Conservation (phyloP, 176 grass and related monocot genomes). For the Chloris gayana region DNA sequence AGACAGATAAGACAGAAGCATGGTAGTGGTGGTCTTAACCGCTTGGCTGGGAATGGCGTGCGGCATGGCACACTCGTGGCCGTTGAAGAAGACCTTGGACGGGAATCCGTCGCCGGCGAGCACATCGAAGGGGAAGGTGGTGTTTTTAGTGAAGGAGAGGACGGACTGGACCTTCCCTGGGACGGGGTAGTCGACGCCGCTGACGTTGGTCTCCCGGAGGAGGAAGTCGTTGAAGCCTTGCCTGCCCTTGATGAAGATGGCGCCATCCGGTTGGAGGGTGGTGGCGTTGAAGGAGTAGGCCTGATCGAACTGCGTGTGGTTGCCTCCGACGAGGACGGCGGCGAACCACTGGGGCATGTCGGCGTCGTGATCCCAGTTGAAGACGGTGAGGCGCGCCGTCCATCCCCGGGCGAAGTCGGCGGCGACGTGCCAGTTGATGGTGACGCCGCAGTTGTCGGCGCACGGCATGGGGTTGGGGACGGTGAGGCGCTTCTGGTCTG, state of each 20-base stretch:
- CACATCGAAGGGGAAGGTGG: no score
- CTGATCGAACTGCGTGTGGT: constrained; percentile 48
- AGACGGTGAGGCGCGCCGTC: constrained; percentile 71
- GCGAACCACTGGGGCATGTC: constrained; percentile 65
- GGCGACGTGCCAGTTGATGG: constrained; percentile 83
- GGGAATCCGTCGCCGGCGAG: constrained; percentile 66
- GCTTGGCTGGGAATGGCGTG: neutral
- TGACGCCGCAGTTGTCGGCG: constrained; percentile 69
- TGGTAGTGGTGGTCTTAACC: no score
- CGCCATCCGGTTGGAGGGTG: constrained; percentile 32
- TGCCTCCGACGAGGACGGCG: constrained; percentile 52
- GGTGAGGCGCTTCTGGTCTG: constrained; percentile 28
- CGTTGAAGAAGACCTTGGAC: constrained; percentile 77
- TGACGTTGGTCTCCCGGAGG: constrained; percentile 44
- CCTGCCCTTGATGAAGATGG: constrained; percentile 60
- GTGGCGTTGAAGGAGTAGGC: constrained; percentile 70
- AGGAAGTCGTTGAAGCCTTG: constrained; percentile 45
- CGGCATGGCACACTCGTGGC: constrained; percentile 80
- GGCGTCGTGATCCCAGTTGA: constrained; percentile 62
- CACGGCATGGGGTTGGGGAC: constrained; percentile 63
- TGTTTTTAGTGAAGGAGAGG: constrained; percentile 64
- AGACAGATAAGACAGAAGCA: no score
- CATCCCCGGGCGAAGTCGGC: constrained; percentile 55
- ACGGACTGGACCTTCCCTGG: constrained; percentile 76
- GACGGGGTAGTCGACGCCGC: constrained; percentile 53